Evolutionary conservation across 768 basidiomycete species (phyloP).

Genomic region (Mycena floridula): DNA sequence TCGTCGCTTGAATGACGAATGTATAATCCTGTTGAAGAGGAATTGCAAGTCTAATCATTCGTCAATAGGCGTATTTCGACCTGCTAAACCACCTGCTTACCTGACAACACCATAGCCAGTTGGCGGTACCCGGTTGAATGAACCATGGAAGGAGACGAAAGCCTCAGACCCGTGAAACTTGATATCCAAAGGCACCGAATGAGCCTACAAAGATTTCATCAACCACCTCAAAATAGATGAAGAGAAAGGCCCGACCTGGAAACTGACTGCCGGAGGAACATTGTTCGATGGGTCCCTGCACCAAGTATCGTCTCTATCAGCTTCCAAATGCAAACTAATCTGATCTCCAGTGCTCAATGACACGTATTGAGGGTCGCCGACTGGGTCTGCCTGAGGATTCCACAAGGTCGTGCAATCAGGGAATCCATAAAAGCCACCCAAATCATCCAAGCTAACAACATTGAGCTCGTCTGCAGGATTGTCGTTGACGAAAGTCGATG

Average conservation of each 20-base stretch:
- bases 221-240: background rate
- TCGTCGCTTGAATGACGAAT: constrained; percentile 34
- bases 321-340: constrained; percentile 31
- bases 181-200: constrained; percentile 41
- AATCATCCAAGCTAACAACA: constrained; percentile 14
- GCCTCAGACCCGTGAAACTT: constrained; percentile 35
- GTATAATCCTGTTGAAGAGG: constrained; percentile 10
- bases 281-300: constrained; percentile 29
- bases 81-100: constrained; percentile 13
- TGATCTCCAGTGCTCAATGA: constrained; percentile 25
- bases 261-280: constrained; percentile 28
- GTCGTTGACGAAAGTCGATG: constrained; percentile 34
- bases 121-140: constrained; percentile 32
- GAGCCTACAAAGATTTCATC: constrained; percentile 24
- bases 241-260: constrained; percentile 26
- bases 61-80: background rate
- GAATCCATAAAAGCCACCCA: constrained; percentile 28
- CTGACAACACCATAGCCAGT: constrained; percentile 41
- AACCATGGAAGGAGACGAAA: constrained; percentile 42
- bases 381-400: constrained; percentile 35
- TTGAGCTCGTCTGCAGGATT: constrained; percentile 38
- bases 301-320: constrained; percentile 24
- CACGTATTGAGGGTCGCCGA: constrained; percentile 31
- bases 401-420: constrained; percentile 39
- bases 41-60: constrained; percentile 19